Conservation (phyloP, 129 eudicot species). For the Helianthus tuberosus region DNA sequence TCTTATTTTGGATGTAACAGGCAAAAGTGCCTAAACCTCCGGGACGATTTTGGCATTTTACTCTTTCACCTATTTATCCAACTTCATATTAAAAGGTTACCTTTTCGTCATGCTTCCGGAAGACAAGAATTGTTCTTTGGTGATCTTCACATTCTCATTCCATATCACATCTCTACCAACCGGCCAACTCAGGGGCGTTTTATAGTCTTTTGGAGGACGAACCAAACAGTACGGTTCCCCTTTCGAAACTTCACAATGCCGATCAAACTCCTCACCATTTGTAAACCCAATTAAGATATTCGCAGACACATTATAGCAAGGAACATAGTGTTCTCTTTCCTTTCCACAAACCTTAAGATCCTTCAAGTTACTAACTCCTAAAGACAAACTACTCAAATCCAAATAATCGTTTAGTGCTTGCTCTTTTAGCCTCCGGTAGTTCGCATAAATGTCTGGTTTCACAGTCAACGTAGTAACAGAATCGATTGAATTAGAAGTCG, state of each 20-base stretch:
- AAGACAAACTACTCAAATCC: conserved; percentile 57
- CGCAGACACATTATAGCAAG: conserved; percentile 86
- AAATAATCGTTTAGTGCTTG: conserved; percentile 73
- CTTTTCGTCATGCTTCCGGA: conserved; percentile 99
- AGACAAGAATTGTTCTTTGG: conserved; percentile 93
- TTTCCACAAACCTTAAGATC: conserved; percentile 76
- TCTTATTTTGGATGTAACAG: too few species aligned
- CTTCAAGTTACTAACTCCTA: conserved; percentile 46
- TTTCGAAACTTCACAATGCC: conserved; percentile 80
- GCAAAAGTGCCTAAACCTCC: too few species aligned
- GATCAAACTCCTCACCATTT: conserved; percentile 90
- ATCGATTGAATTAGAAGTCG: conserved; percentile 48
- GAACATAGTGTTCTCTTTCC: conserved; percentile 86
- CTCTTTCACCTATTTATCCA: too few species aligned
- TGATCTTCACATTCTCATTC: conserved; percentile 95
- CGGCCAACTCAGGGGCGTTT: conserved; percentile 92
- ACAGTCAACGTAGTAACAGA: conserved; percentile 35
- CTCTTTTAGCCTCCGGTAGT: conserved; percentile 78
- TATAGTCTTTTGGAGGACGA: conserved; percentile 95
- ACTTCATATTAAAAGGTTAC: too few species aligned
- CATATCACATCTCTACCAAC: conserved; percentile 92
- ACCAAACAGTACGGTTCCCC: conserved; percentile 65
- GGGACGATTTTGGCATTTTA: too few species aligned
- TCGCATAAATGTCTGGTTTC: conserved; percentile 58
- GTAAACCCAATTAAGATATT: conserved; percentile 64